Base-by-base conservation (phyloP, 495 filamentous ascomycete genomes). In the Friedmanniomyces simplex region DNA sequence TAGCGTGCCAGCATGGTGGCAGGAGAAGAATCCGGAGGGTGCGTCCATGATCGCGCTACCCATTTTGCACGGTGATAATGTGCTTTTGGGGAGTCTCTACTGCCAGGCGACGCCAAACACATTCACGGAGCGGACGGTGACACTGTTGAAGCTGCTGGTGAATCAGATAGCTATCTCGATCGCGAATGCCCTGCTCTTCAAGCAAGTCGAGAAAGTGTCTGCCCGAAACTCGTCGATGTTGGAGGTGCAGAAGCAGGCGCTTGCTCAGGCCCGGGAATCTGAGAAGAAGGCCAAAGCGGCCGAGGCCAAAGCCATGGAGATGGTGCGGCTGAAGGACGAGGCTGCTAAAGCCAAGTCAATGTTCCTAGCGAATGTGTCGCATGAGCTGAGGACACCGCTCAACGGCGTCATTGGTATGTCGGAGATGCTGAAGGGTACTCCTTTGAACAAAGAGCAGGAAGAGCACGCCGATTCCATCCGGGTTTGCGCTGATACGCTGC, bases 381-480 rank as follows among this genome's bases (percentile, higher is more conserved):
- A 66, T 43, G 63, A 66, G 50, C 54, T 66, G 5, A 46, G 63
- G 3, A 66, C 63, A 21, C 63, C 63, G 21, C 57, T 66, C 12
- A 66, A 63, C 30, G 63, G 63, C 25, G 60, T 63, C 30, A 66
- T 66, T 18, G 65, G 90, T 6, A 89, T 94, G 66, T 89, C 86
- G 1, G 89, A 96, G 66, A 73, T 96, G 16, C 75, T 96, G 20
- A 86, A 90, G 61, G 86, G 83, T 41, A 94, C 85, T 47, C 72
- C 72, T 26, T 75, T 96, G 53, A 84, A 84, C 56, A 80, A 77
- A 54, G 89, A 96, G 67, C 90, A 96, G 69, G 80, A 87, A 50
- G 86, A 87, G 69, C 93, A 90, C 75, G 87, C 89, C n/a, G 88
- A 95, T 67, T 91, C 87, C 8, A 95, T 95, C 62, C 78, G 88